phyloP scores from a whole-genome alignment of 306 rosid species.

The Chamaecrista fasciculata region DNA sequence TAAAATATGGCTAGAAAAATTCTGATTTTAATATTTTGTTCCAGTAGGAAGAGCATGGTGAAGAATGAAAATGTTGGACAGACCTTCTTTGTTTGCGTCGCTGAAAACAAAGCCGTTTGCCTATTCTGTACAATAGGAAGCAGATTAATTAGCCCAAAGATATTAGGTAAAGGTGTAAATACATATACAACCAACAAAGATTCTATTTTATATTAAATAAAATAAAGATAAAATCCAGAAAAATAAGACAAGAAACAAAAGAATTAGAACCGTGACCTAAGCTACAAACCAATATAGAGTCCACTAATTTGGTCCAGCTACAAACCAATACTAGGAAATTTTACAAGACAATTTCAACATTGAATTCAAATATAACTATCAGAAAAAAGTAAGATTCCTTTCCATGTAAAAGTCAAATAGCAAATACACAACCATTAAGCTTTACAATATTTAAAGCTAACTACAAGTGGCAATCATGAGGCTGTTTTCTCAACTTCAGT shows the following conservation, averaged over 20 bases:
- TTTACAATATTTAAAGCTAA: neutral
- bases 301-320: neutral
- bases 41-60: neutral
- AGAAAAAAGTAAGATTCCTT: neutral
- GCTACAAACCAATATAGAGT: neutral
- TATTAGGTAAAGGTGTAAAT: neutral
- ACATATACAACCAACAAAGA: constrained; percentile 1
- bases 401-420: neutral
- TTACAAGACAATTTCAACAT: neutral
- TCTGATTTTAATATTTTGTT: neutral
- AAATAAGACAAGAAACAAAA: neutral
- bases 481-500: neutral
- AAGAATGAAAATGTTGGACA: constrained; percentile 26
- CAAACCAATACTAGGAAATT: constrained; percentile 4
- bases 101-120: constrained; percentile 94
- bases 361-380: neutral
- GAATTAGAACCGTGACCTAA: neutral
- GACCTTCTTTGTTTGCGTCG: constrained; percentile 97
- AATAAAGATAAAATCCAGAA: neutral
- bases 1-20: neutral
- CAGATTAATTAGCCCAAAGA: constrained; percentile 28
- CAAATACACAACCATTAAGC: neutral
- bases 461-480: neutral
- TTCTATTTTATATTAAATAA: constrained; percentile 6
- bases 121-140: constrained; percentile 61